Evolutionary conservation across 495 filamentous ascomycete species (phyloP).

Genomic region (Astrocystis sublimbata): DNA sequence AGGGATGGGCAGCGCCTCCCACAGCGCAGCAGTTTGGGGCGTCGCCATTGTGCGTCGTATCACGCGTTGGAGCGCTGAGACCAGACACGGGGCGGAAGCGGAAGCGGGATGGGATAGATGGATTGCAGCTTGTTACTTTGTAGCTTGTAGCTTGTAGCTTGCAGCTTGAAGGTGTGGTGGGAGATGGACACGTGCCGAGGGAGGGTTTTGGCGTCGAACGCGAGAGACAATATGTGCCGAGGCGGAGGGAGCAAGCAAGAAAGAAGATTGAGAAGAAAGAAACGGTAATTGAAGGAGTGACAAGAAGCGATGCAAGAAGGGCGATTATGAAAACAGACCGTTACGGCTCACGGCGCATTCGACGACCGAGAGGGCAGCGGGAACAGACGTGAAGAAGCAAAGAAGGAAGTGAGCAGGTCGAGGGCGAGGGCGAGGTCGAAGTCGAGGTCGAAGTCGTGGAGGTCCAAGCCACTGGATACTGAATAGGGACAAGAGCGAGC

Average conservation of each 20-base stretch:
- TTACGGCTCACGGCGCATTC: slow-evolving; percentile 11
- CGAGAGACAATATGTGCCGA: not conserved
- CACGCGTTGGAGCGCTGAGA: slow-evolving; percentile 13
- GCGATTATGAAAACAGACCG: slow-evolving; percentile 15
- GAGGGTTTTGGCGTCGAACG: not conserved
- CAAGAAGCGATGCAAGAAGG: slow-evolving; percentile 27
- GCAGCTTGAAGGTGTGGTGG: slow-evolving; percentile 13
- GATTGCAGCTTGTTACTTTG: no score
- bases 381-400: slow-evolving; percentile 25
- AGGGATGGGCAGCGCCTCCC: slow-evolving; percentile 68
- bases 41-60: slow-evolving; percentile 40
- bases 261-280: slow-evolving; percentile 4
- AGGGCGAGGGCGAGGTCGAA: no score
- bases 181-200: not conserved
- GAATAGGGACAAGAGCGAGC: no score
- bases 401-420: no score
- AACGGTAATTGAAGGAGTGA: slow-evolving; percentile 35
- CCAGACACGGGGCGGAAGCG: not conserved
- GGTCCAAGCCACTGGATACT: no score
- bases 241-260: not conserved
- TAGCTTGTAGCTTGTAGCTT: no score
- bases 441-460: no score
- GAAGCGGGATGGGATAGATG: no score
- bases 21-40: slow-evolving; percentile 52
- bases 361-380: slow-evolving; percentile 10